A percentile compares a stretch with the other conserved stretches of the same genome.
phyloP scores from a whole-genome alignment of 2,329 filamentous ascomycete species.

The Chrysoporthe puriensis region DNA sequence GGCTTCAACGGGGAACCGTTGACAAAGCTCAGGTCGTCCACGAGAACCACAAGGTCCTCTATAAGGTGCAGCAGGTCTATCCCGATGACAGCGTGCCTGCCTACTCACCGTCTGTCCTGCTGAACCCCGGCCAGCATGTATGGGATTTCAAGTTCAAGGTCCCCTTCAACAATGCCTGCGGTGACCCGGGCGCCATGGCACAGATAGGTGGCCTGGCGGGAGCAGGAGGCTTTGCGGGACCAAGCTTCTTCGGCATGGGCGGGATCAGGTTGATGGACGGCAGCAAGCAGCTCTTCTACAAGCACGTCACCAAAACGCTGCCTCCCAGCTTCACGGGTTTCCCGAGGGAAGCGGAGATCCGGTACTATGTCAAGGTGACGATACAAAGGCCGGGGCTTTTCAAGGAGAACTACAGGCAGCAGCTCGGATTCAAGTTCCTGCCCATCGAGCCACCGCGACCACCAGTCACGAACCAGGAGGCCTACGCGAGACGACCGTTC shows the following conservation, averaged over 20 bases:
- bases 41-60: constrained; percentile 75
- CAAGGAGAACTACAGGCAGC: constrained; percentile 81
- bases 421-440: constrained; percentile 78
- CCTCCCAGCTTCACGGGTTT: constrained; percentile 90
- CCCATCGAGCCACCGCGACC: constrained; percentile 88
- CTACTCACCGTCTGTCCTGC: constrained; percentile 48
- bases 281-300: constrained; percentile 63
- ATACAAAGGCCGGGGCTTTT: constrained; percentile 86
- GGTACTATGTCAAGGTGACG: constrained; percentile 95
- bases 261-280: constrained; percentile 66
- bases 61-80: constrained; percentile 74
- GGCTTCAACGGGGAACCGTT: constrained; percentile 29
- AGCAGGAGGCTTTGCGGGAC: constrained; percentile 53
- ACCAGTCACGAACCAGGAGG: constrained; percentile 70
- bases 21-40: constrained; percentile 42
- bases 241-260: constrained; percentile 52
- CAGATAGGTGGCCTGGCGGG: constrained; percentile 58
- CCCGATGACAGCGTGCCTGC: constrained; percentile 57
- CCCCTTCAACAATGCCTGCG: constrained; percentile 75
- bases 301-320: constrained; percentile 82
- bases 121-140: constrained; percentile 72
- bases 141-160: constrained; percentile 82
- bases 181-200: constrained; percentile 56
- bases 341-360: constrained; percentile 83
- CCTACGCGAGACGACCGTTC: constrained; percentile 77